Percentiles rank a stretch among this genome's conserved stretches.
phyloP scores from a whole-genome alignment of 495 filamentous ascomycete genomes.

The Podospora pseudopauciseta region DNA sequence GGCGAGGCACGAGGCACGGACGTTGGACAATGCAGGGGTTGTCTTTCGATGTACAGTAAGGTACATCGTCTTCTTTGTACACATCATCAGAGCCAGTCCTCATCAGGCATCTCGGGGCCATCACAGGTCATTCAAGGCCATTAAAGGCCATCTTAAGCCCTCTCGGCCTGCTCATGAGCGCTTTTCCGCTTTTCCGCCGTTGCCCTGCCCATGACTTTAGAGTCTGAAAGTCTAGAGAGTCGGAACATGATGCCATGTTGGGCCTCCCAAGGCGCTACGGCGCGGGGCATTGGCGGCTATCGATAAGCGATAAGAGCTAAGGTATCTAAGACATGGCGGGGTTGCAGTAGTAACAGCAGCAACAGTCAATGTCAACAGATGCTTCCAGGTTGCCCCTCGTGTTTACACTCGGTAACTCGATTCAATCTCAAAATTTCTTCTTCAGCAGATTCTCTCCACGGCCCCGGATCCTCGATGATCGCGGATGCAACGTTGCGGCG shows the following conservation, averaged over 20 bases:
- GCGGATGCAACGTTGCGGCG: constrained; percentile 4
- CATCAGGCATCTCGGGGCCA: background rate
- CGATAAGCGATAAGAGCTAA: background rate
- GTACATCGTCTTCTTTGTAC: constrained; percentile 25
- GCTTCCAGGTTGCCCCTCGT: no score
- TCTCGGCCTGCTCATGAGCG: background rate
- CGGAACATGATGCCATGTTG: background rate
- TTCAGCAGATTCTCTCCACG: background rate
- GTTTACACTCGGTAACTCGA: background rate
- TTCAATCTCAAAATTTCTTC: background rate
- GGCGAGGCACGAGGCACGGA: constrained; percentile 10
- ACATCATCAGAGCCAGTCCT: constrained; percentile 26
- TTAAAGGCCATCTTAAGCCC: constrained; percentile 22
- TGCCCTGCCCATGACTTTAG: no score
- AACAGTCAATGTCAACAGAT: no score
- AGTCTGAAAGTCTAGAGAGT: background rate
- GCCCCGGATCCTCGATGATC: background rate
- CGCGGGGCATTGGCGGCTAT: background rate
- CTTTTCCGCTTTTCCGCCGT: background rate
- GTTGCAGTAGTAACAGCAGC: background rate
- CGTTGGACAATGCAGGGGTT: constrained; percentile 1
- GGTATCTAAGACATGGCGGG: background rate
- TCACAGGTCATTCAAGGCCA: constrained; percentile 20
- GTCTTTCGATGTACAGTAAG: constrained; percentile 9
- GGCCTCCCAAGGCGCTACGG: background rate